phyloP scores from a whole-genome alignment of 2,329 filamentous ascomycete genomes.

The Ophiognomonia clavigignenti-juglandacearum region DNA sequence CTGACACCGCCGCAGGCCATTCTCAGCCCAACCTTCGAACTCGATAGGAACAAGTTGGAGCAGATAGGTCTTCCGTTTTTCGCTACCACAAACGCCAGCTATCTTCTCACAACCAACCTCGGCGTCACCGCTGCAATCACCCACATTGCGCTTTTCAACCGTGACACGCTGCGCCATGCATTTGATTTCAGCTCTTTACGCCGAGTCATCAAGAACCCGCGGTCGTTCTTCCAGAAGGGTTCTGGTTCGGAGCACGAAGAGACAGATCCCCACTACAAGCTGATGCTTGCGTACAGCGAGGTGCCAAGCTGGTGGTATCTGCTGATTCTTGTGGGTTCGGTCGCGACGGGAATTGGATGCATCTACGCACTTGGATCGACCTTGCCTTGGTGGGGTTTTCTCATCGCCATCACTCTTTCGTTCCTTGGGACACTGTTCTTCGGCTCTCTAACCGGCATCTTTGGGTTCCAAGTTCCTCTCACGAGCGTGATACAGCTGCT shows the following conservation, averaged over 20 bases:
- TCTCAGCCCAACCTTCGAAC: conserved; percentile 32
- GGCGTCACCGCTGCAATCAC: conserved; percentile 41
- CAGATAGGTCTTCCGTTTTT: conserved; percentile 36
- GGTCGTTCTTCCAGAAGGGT: conserved; percentile 16
- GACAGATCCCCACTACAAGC: conserved; percentile 36
- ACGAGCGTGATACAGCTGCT: conserved; percentile 37
- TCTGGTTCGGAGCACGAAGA: conserved; percentile 3
- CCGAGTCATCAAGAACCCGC: neutral
- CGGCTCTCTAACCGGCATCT: conserved; percentile 32
- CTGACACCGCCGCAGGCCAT: conserved; percentile 22
- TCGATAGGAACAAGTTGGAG: conserved; percentile 30
- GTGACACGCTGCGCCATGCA: conserved; percentile 30
- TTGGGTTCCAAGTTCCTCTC: conserved; percentile 35
- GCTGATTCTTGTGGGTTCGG: conserved; percentile 27
- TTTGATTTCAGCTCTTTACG: conserved; percentile 19
- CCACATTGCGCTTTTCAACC: conserved; percentile 37
- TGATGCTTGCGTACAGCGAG: conserved; percentile 36
- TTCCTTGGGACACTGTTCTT: conserved; percentile 33
- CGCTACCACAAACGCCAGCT: conserved; percentile 32
- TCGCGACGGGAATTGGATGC: conserved; percentile 31
- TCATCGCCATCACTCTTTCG: conserved; percentile 31
- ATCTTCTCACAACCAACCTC: conserved; percentile 39
- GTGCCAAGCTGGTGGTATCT: conserved; percentile 39
- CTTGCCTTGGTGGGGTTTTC: conserved; percentile 37
- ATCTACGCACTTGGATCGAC: conserved; percentile 31